Conservation (phyloP, 2,329 filamentous ascomycete species). For the Fusarium sp. region DNA sequence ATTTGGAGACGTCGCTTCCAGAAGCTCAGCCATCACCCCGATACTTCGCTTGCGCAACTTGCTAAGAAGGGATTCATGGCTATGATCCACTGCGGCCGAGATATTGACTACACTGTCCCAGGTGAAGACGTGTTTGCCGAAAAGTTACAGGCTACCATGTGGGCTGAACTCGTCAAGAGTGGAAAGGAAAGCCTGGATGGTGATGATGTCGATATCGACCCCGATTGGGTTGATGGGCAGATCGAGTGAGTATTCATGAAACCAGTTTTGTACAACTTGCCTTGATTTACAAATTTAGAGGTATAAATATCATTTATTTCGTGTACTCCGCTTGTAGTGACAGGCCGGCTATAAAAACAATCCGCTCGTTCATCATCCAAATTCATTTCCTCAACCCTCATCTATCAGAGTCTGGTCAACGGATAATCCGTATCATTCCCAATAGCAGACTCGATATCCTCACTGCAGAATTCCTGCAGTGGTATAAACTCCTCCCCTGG, state of each 20-base stretch:
- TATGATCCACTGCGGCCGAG: neutral
- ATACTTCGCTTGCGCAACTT: neutral
- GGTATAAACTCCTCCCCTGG: neutral
- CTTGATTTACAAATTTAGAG: neutral
- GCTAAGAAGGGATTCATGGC: neutral
- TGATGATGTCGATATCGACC: neutral
- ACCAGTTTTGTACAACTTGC: neutral
- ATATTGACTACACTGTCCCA: neutral
- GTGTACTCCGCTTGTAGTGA: neutral
- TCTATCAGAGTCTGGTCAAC: slow-evolving; percentile 28
- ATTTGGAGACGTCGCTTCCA: neutral
- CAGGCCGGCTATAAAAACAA: neutral
- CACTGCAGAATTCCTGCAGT: slow-evolving; percentile 2
- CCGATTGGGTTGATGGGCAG: neutral
- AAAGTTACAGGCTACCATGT: neutral
- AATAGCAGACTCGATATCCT: neutral
- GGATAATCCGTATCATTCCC: neutral
- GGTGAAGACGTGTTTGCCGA: neutral
- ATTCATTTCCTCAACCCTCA: neutral
- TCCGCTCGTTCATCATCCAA: too few relatives aligned
- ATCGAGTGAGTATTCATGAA: neutral
- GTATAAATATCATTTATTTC: neutral
- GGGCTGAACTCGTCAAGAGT: neutral
- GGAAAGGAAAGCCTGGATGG: neutral
- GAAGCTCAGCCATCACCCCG: neutral